Percentiles rank a stretch among this genome's conserved stretches.
Conservation (phyloP, 169 alveolate genomes). For the Cyclospora cayetanensis region DNA sequence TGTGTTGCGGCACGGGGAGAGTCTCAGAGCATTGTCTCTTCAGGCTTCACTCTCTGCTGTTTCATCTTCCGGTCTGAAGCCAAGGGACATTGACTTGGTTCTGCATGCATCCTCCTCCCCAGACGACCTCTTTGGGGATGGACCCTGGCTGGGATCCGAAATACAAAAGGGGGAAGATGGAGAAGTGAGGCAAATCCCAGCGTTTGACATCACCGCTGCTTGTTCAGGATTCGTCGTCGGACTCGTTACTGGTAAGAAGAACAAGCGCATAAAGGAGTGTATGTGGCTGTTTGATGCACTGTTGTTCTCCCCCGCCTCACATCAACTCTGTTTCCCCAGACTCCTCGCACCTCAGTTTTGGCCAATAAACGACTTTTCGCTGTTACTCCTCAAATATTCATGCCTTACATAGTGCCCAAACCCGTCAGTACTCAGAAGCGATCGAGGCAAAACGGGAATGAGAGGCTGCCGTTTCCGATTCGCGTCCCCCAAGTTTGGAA, state of each 20-base stretch:
- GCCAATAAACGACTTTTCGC: background rate
- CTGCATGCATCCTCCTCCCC: slow-evolving; percentile 81
- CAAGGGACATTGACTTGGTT: slow-evolving; percentile 75
- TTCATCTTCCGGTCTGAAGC: slow-evolving; percentile 35
- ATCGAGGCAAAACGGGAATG: too few species aligned
- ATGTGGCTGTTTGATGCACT: background rate
- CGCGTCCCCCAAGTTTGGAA: too few species aligned
- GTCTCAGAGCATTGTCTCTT: slow-evolving; percentile 70
- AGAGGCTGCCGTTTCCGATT: too few species aligned
- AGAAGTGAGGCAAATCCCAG: slow-evolving; percentile 9
- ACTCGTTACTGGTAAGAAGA: slow-evolving; percentile 75
- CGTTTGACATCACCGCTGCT: slow-evolving; percentile 79
- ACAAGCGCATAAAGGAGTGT: background rate
- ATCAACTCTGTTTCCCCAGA: background rate
- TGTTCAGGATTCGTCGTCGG: slow-evolving; percentile 80
- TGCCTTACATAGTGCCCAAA: too few species aligned
- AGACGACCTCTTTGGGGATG: slow-evolving; percentile 81
- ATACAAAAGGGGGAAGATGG: slow-evolving; percentile 31
- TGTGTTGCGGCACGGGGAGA: slow-evolving; percentile 73
- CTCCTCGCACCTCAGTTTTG: background rate
- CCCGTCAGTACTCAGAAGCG: too few species aligned
- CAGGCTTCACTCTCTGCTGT: slow-evolving; percentile 74
- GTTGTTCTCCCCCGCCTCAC: background rate
- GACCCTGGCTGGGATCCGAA: slow-evolving; percentile 73
- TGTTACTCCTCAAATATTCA: too few species aligned